Percentiles rank a stretch among this genome's conserved stretches.
phyloP scores from a whole-genome alignment of 2,329 filamentous ascomycete genomes.

The Penicillium sp. region DNA sequence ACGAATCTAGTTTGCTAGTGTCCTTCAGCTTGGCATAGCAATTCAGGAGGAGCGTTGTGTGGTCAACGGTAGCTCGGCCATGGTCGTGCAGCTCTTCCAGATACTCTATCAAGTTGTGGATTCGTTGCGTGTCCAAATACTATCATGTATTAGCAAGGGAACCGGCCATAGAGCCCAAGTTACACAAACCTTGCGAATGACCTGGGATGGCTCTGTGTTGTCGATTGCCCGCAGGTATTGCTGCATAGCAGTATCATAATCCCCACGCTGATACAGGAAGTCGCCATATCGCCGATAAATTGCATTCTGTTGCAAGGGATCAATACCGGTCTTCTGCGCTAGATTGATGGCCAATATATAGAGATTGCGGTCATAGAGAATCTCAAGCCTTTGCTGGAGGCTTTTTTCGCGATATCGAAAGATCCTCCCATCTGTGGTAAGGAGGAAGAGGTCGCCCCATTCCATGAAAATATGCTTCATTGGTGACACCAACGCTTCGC shows the following conservation, averaged over 20 bases:
- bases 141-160: constrained; percentile 36
- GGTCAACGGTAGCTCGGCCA: constrained; percentile 86
- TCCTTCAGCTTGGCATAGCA: constrained; percentile 98
- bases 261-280: constrained; percentile 87
- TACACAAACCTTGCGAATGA: constrained; percentile 73
- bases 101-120: constrained; percentile 96
- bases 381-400: constrained; percentile 84
- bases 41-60: constrained; percentile 90
- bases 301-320: constrained; percentile 75
- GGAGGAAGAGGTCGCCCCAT: constrained; percentile 89
- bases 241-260: constrained; percentile 98
- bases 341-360: constrained; percentile 89
- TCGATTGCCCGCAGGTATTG: constrained; percentile 96
- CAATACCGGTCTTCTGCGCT: constrained; percentile 82
- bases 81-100: constrained; percentile 94
- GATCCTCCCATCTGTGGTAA: constrained; percentile 90
- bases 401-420: constrained; percentile 87
- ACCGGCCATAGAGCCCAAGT: neutral
- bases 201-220: constrained; percentile 91
- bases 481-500: constrained; percentile 76
- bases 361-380: constrained; percentile 89
- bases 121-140: constrained; percentile 94
- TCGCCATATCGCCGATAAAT: constrained; percentile 95
- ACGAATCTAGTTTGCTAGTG: constrained; percentile 90
- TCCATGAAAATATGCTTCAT: constrained; percentile 77